Percentiles rank a stretch among this genome's conserved stretches.
Conservation (phyloP, 345 rosid species). For the Hibiscus syriacus region DNA sequence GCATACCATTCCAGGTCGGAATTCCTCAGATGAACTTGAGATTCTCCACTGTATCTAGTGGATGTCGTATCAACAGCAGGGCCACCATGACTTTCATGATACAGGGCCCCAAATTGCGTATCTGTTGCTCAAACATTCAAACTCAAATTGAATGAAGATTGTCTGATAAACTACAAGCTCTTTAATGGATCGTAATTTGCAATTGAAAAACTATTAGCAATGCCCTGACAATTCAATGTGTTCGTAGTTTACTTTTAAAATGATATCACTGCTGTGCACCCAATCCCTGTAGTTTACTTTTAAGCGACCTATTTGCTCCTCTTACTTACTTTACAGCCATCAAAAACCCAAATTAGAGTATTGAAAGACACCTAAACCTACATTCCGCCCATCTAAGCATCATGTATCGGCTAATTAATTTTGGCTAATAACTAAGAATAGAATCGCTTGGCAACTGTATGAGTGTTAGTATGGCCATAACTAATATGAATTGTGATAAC, state of each 20-base stretch:
- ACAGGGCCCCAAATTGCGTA: slow-evolving; percentile 6
- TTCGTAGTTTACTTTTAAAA: not conserved
- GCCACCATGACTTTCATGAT: not conserved
- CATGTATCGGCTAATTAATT: not conserved
- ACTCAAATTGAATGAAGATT: slow-evolving; percentile 3
- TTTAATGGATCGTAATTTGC: not conserved
- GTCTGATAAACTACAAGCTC: not conserved
- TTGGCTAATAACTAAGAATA: not conserved
- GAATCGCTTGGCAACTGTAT: not conserved
- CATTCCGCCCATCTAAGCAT: not conserved
- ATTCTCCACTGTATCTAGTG: slow-evolving; percentile 5
- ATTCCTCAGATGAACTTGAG: slow-evolving; percentile 9
- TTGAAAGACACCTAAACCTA: not conserved
- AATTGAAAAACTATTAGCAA: not conserved
- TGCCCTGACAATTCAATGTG: not conserved
- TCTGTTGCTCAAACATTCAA: slow-evolving; percentile 10
- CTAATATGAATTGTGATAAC: not conserved
- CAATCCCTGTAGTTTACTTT: too few species aligned
- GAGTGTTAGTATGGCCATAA: not conserved
- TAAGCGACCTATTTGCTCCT: not conserved
- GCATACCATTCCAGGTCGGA: slow-evolving; percentile 16
- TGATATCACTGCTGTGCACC: not conserved
- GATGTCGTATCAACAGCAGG: slow-evolving; percentile 4
- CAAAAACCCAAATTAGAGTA: not conserved
- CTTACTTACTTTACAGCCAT: not conserved